Evolutionary conservation across 768 basidiomycete genomes (phyloP).

Genomic region (Mycena galericulata): DNA sequence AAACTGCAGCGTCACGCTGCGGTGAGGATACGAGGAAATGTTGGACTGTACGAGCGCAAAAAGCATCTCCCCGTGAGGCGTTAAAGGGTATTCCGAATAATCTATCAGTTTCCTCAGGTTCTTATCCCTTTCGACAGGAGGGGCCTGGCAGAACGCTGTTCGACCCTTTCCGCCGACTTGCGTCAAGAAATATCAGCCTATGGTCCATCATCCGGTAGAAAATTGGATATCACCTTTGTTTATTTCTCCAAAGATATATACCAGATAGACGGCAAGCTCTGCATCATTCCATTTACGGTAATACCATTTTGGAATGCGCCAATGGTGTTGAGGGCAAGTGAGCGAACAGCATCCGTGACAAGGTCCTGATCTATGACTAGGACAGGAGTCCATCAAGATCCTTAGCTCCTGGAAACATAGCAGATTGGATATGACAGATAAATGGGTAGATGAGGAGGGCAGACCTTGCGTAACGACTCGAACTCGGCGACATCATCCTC

Average conservation of each 20-base stretch:
- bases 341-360: constrained; percentile 81
- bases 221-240: constrained; percentile 75
- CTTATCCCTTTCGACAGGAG: constrained; percentile 74
- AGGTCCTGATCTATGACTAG: constrained; percentile 88
- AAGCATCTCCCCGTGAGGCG: constrained; percentile 91
- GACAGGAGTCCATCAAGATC: constrained; percentile 87
- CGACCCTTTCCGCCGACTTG: constrained; percentile 83
- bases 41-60: constrained; percentile 86
- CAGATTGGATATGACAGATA: background rate
- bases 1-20: constrained; percentile 87
- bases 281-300: constrained; percentile 90
- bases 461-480: constrained; percentile 86
- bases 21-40: constrained; percentile 86
- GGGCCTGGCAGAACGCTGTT: constrained; percentile 86
- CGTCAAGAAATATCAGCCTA: constrained; percentile 24
- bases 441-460: constrained; percentile 26
- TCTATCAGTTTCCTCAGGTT: constrained; percentile 73
- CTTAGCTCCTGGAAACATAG: constrained; percentile 75
- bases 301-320: constrained; percentile 74
- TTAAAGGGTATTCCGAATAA: constrained; percentile 86
- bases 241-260: constrained; percentile 95
- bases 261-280: constrained; percentile 92
- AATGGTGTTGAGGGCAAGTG: constrained; percentile 80
- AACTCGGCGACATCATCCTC: constrained; percentile 90
- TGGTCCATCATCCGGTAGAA: background rate